A percentile compares a stretch with the other conserved stretches of the same genome.
Evolutionary conservation across 2,329 filamentous ascomycete species (phyloP).

Genomic region (Penicillium sp.): DNA sequence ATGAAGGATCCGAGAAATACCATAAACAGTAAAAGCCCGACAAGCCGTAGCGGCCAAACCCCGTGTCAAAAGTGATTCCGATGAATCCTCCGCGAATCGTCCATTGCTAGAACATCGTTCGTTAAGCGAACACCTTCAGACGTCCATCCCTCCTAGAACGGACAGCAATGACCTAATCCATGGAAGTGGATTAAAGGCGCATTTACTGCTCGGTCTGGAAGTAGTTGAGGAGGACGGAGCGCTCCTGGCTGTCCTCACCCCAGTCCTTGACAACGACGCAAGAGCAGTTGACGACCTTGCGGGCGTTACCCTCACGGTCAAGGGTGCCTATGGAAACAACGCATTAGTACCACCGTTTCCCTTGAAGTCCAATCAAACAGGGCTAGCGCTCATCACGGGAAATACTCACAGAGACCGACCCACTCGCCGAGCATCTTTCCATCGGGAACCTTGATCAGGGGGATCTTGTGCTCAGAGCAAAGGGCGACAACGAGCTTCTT

Average conservation of each 20-base stretch:
- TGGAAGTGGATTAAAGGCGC: constrained; percentile 7
- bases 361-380: background rate
- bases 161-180: constrained; percentile 21
- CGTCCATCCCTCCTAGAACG: constrained; percentile 21
- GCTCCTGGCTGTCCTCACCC: constrained; percentile 99
- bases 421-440: constrained; percentile 99
- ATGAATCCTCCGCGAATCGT: constrained; percentile 1
- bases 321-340: constrained; percentile 73
- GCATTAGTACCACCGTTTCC: constrained; percentile 17
- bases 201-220: constrained; percentile 79
- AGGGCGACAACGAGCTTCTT: constrained; percentile 99
- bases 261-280: constrained; percentile 99
- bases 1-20: background rate
- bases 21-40: background rate
- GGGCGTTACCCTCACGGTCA: constrained; percentile 98
- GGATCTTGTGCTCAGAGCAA: constrained; percentile 99
- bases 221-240: constrained; percentile 99
- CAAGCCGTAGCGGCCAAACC: background rate
- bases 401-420: constrained; percentile 94
- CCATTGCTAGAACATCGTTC: constrained; percentile 1
- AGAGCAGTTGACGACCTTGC: constrained; percentile 99
- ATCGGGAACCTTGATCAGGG: constrained; percentile 99
- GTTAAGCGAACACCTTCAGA: constrained; percentile 7
- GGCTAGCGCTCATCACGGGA: constrained; percentile 6
- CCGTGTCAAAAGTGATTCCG: background rate